Percentiles rank a stretch among this genome's conserved stretches.
Conservation (phyloP, 2,329 filamentous ascomycete species). For the Pseudogymnoascus sp. region DNA sequence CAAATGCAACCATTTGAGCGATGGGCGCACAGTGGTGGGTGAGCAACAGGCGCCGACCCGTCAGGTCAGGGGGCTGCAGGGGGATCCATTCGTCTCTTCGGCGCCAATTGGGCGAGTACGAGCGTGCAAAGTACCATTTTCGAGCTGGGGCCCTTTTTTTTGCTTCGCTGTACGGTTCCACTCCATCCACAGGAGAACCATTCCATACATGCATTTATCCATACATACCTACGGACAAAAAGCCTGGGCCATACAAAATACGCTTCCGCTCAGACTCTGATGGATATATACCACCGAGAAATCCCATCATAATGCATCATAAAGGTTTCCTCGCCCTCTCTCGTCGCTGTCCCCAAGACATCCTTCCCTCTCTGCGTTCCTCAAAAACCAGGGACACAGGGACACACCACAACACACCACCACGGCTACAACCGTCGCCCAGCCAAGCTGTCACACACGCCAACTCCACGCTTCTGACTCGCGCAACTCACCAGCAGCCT, state of each 20-base stretch:
- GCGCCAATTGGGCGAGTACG: not conserved
- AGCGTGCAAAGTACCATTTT: not conserved
- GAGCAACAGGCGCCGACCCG: slow-evolving; percentile 4
- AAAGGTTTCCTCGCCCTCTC: not conserved
- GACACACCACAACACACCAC: no score
- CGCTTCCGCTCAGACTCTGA: not conserved
- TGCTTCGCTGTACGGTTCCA: not conserved
- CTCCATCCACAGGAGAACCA: not conserved
- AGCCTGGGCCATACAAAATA: not conserved
- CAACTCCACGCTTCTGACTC: not conserved
- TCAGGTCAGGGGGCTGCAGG: slow-evolving; percentile 1
- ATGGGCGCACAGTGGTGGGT: slow-evolving; percentile 5
- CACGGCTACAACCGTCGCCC: not conserved
- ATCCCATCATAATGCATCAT: not conserved
- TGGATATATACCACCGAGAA: not conserved
- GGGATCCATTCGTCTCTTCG: not conserved
- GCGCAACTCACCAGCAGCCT: not conserved
- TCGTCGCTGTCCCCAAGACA: not conserved
- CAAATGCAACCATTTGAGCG: not conserved
- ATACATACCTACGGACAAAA: no score
- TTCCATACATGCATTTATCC: no score
- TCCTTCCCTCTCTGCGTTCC: not conserved
- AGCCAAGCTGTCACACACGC: not conserved
- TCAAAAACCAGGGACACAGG: not conserved
- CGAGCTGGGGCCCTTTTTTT: not conserved